phyloP scores from a whole-genome alignment of 306 rosid genomes.

The Begonia masoniana region DNA sequence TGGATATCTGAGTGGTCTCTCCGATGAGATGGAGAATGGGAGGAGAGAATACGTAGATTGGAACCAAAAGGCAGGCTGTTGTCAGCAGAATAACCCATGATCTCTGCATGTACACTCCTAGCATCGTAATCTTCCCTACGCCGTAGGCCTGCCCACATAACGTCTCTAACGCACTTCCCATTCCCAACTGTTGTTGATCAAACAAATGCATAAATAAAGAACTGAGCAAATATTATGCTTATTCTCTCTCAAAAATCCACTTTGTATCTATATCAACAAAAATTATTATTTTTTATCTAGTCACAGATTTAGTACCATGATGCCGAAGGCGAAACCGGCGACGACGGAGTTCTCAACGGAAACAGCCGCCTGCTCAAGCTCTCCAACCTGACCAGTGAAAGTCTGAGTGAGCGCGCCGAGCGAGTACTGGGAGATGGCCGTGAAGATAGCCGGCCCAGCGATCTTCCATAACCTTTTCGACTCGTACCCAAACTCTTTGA shows the following conservation, averaged over 20 bases:
- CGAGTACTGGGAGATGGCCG: slow-evolving; percentile 64
- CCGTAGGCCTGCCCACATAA: slow-evolving; percentile 78
- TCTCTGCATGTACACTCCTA: slow-evolving; percentile 74
- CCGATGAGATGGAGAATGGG: slow-evolving; percentile 36
- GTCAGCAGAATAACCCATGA: slow-evolving; percentile 57
- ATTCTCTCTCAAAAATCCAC: too few species aligned
- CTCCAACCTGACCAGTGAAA: slow-evolving; percentile 59
- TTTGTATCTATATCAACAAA: too few species aligned
- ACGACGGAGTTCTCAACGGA: slow-evolving; percentile 76
- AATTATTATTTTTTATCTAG: too few species aligned
- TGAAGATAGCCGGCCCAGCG: slow-evolving; percentile 86
- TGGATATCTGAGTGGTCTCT: slow-evolving; percentile 9
- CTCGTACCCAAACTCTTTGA: not conserved
- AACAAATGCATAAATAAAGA: too few species aligned
- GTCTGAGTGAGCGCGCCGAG: slow-evolving; percentile 76
- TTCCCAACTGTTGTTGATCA: slow-evolving; percentile 35
- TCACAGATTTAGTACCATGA: slow-evolving; percentile 25
- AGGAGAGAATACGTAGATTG: slow-evolving; percentile 45
- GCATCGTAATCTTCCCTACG: slow-evolving; percentile 51
- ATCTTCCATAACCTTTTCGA: too few species aligned
- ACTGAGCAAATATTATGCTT: too few species aligned
- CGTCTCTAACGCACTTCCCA: slow-evolving; percentile 86
- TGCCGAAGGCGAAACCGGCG: slow-evolving; percentile 77
- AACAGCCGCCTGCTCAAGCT: slow-evolving; percentile 68
- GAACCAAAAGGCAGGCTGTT: slow-evolving; percentile 20